A percentile compares a stretch with the other conserved stretches of the same genome.
phyloP scores from a whole-genome alignment of 306 rosid genomes.

The Amphicarpaea edgeworthii region DNA sequence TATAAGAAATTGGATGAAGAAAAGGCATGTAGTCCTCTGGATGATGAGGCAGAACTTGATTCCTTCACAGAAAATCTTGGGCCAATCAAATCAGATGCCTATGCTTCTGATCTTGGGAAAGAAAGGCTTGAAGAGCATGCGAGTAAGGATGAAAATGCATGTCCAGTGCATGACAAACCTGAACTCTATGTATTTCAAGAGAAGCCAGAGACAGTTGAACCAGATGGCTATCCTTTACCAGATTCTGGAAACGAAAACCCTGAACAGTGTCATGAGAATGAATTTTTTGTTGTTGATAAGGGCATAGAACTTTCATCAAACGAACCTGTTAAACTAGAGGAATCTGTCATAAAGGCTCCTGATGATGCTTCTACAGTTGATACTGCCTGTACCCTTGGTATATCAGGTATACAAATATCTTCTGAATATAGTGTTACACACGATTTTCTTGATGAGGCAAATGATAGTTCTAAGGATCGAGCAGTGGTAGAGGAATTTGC shows the following conservation, averaged over 20 bases:
- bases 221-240: conserved; percentile 38
- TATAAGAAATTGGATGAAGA: conserved; percentile 76
- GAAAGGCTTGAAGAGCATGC: conserved; percentile 45
- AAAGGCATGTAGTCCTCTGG: conserved; percentile 42
- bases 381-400: conserved; percentile 39
- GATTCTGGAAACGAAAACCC: conserved; percentile 54
- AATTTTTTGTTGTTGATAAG: conserved; percentile 67
- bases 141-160: conserved; percentile 49
- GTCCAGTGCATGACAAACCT: conserved; percentile 51
- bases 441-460: conserved; percentile 46
- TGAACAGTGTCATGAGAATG: conserved; percentile 58
- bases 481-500: conserved; percentile 41
- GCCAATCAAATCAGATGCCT: conserved; percentile 50
- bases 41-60: conserved; percentile 49
- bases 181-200: conserved; percentile 53
- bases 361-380: conserved; percentile 54
- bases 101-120: conserved; percentile 51
- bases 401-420: conserved; percentile 47
- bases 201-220: conserved; percentile 50
- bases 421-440: conserved; percentile 49
- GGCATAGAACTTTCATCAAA: conserved; percentile 61
- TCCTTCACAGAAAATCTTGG: conserved; percentile 53
- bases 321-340: conserved; percentile 55
- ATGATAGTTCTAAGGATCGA: conserved; percentile 48
- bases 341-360: conserved; percentile 44